These are phyloP conservation scores for Phytopythium oedochilum DNA, from an alignment of 352 stramenopile genomes.

Conservation along the genomic window DNA sequence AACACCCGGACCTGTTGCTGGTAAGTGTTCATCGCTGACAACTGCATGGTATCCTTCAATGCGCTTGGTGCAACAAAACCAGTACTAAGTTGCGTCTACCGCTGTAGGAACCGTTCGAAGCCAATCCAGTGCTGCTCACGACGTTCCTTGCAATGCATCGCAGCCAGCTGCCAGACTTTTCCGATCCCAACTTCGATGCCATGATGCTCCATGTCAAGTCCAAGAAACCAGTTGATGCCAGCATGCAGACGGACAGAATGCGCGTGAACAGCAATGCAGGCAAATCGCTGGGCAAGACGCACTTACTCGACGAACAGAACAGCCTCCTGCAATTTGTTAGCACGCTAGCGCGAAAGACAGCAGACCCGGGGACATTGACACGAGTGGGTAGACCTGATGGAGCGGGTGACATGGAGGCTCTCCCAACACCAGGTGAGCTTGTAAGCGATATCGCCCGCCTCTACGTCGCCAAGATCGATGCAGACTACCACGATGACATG, in stretches of 20 bases:
- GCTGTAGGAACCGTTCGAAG: slow-evolving; percentile 54
- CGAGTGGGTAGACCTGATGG: slow-evolving; percentile 7
- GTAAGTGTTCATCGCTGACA: slow-evolving; percentile 11
- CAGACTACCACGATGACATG: slow-evolving; percentile 29
- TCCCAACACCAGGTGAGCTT: slow-evolving; percentile 25
- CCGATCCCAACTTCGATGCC: slow-evolving; percentile 44
- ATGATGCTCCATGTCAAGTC: slow-evolving; percentile 45
- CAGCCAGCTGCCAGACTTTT: slow-evolving; percentile 51
- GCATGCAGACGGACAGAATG: slow-evolving; percentile 27
- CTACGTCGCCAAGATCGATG: slow-evolving; percentile 55
- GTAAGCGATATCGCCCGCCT: slow-evolving; percentile 54
- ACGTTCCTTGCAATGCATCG: slow-evolving; percentile 61
- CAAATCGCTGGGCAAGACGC: neutral
- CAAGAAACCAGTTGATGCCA: slow-evolving; percentile 27
- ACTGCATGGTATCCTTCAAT: neutral
- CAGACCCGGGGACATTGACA: neutral
- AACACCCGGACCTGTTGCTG: slow-evolving; percentile 62
- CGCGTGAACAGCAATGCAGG: neutral
- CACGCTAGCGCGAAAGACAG: neutral
- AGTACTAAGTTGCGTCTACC: slow-evolving; percentile 10
- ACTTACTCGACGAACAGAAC: neutral
- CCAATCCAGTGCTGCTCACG: slow-evolving; percentile 65
- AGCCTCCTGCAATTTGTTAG: neutral
- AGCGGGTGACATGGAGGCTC: slow-evolving; percentile 7
- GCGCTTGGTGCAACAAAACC: too few relatives aligned